Evolutionary conservation across 164 flowering plant genomes (phyloP).

Genomic region (Nymphaea thermarum): DNA sequence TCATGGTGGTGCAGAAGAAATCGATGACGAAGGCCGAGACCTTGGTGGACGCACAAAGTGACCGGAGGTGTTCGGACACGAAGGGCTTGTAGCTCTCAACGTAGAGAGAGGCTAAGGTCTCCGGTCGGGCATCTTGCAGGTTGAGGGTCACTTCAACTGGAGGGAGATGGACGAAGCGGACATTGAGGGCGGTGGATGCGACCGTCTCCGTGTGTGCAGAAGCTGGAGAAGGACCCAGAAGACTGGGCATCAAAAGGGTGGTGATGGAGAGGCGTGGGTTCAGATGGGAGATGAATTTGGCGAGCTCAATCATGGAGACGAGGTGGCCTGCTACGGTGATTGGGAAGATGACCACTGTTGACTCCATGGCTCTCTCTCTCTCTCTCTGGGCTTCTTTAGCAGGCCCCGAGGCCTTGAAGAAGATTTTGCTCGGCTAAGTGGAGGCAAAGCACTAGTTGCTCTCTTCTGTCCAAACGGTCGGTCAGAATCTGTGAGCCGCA

Average conservation of each 20-base stretch:
- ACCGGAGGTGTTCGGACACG: constrained; percentile 4
- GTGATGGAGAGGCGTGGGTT: constrained; percentile 11
- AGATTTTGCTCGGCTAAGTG: too few species aligned
- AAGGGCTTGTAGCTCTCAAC: constrained; percentile 6
- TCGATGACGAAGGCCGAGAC: constrained; percentile 11
- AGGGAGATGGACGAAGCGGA: constrained; percentile 7
- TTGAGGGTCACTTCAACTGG: constrained; percentile 1
- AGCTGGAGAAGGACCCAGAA: neutral
- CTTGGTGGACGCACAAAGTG: neutral
- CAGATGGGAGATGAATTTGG: constrained; percentile 2
- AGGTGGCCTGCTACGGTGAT: constrained; percentile 9
- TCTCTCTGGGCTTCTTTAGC: too few species aligned
- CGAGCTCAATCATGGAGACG: constrained; percentile 6
- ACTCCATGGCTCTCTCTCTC: constrained; percentile 1
- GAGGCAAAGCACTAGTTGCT: too few species aligned
- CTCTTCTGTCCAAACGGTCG: too few species aligned
- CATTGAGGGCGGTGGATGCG: neutral
- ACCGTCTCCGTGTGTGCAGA: constrained; percentile 2
- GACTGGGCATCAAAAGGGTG: constrained; percentile 3
- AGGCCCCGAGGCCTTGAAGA: too few species aligned
- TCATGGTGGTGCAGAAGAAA: constrained; percentile 20
- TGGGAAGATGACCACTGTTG: constrained; percentile 10
- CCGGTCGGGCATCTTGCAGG: neutral
- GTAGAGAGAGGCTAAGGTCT: constrained; percentile 1
- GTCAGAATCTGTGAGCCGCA: too few species aligned